Percentiles rank a stretch among this genome's conserved stretches.
phyloP scores from a whole-genome alignment of 2,329 filamentous ascomycete genomes.

The Lasiodiplodia gonubiensis region DNA sequence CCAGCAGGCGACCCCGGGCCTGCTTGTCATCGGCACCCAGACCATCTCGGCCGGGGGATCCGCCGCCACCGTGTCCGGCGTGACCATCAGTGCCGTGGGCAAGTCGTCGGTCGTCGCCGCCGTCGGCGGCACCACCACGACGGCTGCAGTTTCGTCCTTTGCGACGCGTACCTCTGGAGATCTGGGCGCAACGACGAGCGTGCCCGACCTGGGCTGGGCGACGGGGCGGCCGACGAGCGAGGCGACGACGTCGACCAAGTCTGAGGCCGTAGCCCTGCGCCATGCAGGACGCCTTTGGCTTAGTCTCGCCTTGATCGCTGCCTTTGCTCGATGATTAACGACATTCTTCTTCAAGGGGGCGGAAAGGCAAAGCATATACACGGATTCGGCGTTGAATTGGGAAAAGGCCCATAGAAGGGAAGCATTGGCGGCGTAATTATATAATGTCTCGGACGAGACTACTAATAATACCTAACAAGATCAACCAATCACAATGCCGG shows the following conservation, averaged over 20 bases:
- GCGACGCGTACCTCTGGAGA: not conserved
- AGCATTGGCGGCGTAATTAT: not conserved
- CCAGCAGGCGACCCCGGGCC: not conserved
- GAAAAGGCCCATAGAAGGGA: not conserved
- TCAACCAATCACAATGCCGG: not conserved
- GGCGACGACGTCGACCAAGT: not conserved
- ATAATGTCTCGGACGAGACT: not conserved
- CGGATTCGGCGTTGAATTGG: not conserved
- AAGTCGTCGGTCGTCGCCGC: not conserved
- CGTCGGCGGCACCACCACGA: conserved; percentile 1
- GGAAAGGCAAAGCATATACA: not conserved
- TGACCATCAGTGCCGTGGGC: not conserved
- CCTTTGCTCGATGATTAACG: not conserved
- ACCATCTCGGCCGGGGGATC: conserved; percentile 1
- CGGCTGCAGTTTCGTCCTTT: not conserved
- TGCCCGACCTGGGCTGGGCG: not conserved
- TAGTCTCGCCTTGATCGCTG: not conserved
- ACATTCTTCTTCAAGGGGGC: not conserved
- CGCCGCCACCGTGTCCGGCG: conserved; percentile 2
- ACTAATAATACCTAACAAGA: not conserved
- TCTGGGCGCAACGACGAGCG: not conserved
- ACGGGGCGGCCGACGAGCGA: not conserved
- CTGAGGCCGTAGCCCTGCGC: not conserved
- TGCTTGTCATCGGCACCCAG: not conserved
- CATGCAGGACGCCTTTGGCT: not conserved